Evolutionary conservation across 2,329 filamentous ascomycete genomes (phyloP).

Genomic region (Saccharata proteae): DNA sequence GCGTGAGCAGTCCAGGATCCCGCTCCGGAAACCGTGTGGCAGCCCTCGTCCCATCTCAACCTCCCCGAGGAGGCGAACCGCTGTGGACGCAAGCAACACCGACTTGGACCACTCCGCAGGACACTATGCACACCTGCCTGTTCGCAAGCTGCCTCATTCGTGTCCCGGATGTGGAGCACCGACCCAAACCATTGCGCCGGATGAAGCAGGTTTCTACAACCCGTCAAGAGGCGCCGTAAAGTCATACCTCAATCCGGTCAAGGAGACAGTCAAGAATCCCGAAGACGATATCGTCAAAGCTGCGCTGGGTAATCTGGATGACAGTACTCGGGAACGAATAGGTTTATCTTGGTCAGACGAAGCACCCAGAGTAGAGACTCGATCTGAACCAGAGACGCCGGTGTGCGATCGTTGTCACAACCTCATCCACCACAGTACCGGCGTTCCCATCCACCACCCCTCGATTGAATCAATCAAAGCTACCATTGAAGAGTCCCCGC

Average conservation of each 20-base stretch:
- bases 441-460: conserved; percentile 65
- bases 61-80: conserved; percentile 1
- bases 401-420: conserved; percentile 83
- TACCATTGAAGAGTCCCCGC: conserved; percentile 77
- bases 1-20: conserved; percentile 10
- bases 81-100: conserved; percentile 1
- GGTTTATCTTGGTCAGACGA: neutral
- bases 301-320: conserved; percentile 20
- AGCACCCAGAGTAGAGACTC: neutral
- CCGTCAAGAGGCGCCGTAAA: conserved; percentile 36
- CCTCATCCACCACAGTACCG: conserved; percentile 62
- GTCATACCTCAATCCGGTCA: conserved; percentile 19
- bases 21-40: neutral
- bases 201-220: conserved; percentile 47
- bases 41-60: conserved; percentile 1
- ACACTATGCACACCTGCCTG: neutral
- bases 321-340: conserved; percentile 6
- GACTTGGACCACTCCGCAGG: neutral
- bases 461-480: conserved; percentile 68
- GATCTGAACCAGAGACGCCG: conserved; percentile 26
- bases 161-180: conserved; percentile 54
- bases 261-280: conserved; percentile 12
- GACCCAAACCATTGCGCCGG: conserved; percentile 42
- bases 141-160: conserved; percentile 31
- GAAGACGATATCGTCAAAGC: conserved; percentile 27